A percentile compares a stretch with the other conserved stretches of the same genome.
Evolutionary conservation across 371 early-diverging fungal species (phyloP).

Genomic region (Syncephalastrum monosporum): DNA sequence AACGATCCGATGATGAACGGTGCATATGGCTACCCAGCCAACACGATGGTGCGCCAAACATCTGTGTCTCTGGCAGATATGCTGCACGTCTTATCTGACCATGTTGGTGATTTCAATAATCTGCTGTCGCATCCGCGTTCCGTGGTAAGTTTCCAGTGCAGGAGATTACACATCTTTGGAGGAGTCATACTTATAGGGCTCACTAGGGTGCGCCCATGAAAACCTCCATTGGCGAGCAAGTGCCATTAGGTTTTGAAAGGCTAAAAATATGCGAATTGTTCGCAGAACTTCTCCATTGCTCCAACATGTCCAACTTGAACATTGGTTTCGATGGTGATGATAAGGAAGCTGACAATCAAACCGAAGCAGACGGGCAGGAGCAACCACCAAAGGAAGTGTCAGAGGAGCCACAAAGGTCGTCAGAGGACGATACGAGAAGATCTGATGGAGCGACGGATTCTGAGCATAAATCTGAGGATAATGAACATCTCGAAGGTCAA

Average conservation of each 20-base stretch:
- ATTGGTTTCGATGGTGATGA: constrained; percentile 1
- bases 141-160: constrained; percentile 37
- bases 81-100: constrained; percentile 73
- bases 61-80: constrained; percentile 67
- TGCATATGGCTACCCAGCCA: constrained; percentile 24
- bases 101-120: constrained; percentile 65
- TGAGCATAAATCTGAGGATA: not conserved
- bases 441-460: not conserved
- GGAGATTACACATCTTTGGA: constrained; percentile 5
- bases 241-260: constrained; percentile 90
- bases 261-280: constrained; percentile 93
- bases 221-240: constrained; percentile 65
- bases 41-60: constrained; percentile 17
- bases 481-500: not conserved
- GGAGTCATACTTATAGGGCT: not conserved
- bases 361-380: constrained; percentile 3
- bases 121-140: constrained; percentile 60
- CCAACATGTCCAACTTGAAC: constrained; percentile 70
- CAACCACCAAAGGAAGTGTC: not conserved
- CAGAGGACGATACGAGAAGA: not conserved
- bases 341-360: constrained; percentile 10
- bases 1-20: constrained; percentile 30
- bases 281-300: constrained; percentile 91
- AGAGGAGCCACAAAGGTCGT: not conserved
- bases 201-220: constrained; percentile 43